Conservation (phyloP, 768 basidiomycete genomes). For the Gyrodon lividus region DNA sequence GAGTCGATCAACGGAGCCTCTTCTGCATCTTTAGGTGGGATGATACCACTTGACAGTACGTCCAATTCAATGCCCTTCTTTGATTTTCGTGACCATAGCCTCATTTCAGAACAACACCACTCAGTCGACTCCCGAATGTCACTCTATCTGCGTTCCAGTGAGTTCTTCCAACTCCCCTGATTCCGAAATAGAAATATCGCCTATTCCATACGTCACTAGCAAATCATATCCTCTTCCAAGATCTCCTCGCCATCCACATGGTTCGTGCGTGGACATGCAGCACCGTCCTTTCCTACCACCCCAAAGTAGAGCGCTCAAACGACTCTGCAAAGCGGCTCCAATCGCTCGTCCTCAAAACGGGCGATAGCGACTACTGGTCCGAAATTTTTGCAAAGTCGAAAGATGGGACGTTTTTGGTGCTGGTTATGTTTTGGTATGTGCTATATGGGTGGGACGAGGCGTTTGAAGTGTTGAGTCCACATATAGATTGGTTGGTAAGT, state of each 20-base stretch:
- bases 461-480: constrained; percentile 43
- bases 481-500: constrained; percentile 29
- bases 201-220: background rate
- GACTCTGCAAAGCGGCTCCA: constrained; percentile 6
- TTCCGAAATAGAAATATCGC: background rate
- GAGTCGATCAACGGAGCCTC: background rate
- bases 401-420: constrained; percentile 50
- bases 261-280: constrained; percentile 25
- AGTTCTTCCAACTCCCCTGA: constrained; percentile 5
- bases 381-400: constrained; percentile 10
- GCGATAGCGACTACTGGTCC: constrained; percentile 9
- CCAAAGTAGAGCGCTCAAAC: background rate
- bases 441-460: constrained; percentile 58
- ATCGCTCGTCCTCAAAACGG: constrained; percentile 6
- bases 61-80: too few relatives aligned
- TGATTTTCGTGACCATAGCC: background rate
- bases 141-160: constrained; percentile 33
- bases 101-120: background rate
- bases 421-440: constrained; percentile 50
- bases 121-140: constrained; percentile 44
- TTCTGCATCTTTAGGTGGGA: background rate
- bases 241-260: constrained; percentile 51
- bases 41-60: background rate
- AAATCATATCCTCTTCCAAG: constrained; percentile 22
- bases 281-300: constrained; percentile 16